Conservation (phyloP, 2,329 filamentous ascomycete species). For the Xenoacremonium recifei region DNA sequence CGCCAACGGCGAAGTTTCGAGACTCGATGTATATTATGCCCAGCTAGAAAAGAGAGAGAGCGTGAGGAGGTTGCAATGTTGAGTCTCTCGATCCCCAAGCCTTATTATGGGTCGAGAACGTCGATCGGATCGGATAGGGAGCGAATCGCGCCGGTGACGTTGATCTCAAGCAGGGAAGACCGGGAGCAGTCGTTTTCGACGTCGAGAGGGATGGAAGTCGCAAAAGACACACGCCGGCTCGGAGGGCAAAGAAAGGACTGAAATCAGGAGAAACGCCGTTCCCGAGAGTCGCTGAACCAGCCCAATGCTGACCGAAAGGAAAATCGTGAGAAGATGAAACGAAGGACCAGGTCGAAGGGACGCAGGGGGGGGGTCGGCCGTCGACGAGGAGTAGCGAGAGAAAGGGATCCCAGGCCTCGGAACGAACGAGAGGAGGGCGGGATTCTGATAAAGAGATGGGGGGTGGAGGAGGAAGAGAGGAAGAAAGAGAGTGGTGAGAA, state of each 20-base stretch:
- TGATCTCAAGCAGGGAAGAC: slow-evolving; percentile 2
- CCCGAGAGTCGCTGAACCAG: slow-evolving; percentile 6
- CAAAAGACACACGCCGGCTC: slow-evolving; percentile 4
- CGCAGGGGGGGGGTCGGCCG: slow-evolving; percentile 11
- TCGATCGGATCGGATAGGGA: slow-evolving; percentile 1
- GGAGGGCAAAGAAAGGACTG: slow-evolving; percentile 6
- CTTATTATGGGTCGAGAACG: too few species aligned
- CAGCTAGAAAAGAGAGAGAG: too few species aligned
- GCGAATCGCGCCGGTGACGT: slow-evolving; percentile 1
- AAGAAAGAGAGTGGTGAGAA: slow-evolving; percentile 6
- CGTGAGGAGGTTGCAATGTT: background rate
- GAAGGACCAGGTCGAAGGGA: slow-evolving; percentile 12
- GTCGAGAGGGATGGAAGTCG: slow-evolving; percentile 2
- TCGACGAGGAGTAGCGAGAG: slow-evolving; percentile 1
- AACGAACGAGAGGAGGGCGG: slow-evolving; percentile 3
- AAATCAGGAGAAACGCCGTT: slow-evolving; percentile 13
- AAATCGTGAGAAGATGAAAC: slow-evolving; percentile 13
- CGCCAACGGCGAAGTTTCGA: slow-evolving; percentile 25
- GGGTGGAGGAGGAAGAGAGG: slow-evolving; percentile 7
- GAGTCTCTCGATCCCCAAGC: too few species aligned
- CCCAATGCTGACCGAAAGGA: background rate
- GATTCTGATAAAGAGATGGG: background rate
- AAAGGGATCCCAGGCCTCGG: background rate
- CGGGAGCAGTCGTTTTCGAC: background rate
- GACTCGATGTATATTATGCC: too few species aligned